Base-by-base conservation (phyloP, 2,329 filamentous ascomycete species). In the Erysiphe pulchra region DNA sequence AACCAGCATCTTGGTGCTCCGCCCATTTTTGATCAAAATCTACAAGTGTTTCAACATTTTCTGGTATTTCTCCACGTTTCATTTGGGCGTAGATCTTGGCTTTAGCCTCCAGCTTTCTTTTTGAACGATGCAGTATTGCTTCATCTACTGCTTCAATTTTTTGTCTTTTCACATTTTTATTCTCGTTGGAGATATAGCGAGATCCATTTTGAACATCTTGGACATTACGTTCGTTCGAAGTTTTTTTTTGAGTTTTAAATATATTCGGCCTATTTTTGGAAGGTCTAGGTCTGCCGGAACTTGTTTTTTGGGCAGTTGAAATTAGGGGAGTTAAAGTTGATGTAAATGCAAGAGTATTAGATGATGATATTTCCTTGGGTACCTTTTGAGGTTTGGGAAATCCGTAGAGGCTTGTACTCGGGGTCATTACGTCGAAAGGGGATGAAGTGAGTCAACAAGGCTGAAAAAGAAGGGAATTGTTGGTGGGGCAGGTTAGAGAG, bases 1-100 rank as follows among this genome's bases (percentile, higher is more conserved):
- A 47, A n/a, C 48, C 57, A 16, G 56, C 52, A 3, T 59, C 61
- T 46, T 75, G 65, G 20, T 65, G 64, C 57, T 92, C 82, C 0
- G 80, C 84, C 86, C 90, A 95, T 63, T 95, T 98, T 49, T 79
- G 70, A 61, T 95, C 90, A 60, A 98, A 98, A 63, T 98, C 87
- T 2, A 98, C 79, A 24, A 92, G 70, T 20, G 72, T 69, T 37
- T 72, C 69, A 36, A 72, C 69, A 53, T 76, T 73, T 38, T 72
- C 65, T 53, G 73, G 65, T 56, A 77, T 71, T 52, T 80, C 71
- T n/a, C 87, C 86, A 32, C 81, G 71, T 61, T 92, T 92, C 74
- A 98, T 78, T 34, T 82, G 80, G 7, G 80, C 77, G 61, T 98
- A 98, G 1, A 90, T 63, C 4, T 80, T 73, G 3, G 82, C 84